Evolutionary conservation across 2,329 filamentous ascomycete genomes (phyloP), one percentile per base, ranked within the genome.

Genomic region (Dothistroma septosporum): DNA sequence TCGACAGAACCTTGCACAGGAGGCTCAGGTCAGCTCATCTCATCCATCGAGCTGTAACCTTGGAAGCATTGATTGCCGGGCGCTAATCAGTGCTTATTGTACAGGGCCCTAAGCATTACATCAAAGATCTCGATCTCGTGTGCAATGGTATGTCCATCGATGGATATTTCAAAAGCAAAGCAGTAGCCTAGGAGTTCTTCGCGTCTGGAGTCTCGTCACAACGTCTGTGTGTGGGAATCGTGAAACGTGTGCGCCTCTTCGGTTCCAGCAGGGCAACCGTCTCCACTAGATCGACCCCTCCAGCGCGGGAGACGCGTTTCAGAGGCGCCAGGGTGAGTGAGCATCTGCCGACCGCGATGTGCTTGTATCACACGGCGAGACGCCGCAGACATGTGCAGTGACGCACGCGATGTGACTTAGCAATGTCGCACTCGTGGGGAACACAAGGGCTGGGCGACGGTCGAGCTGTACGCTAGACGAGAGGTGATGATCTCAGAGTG

Each of bases 371-470:
- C 55, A 49, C 31, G 47, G 55, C 44, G 52, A 59, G 19, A 59
- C 57, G 49, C 37, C 33, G 49, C 41, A 44, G 46, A 53, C 50
- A 57, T 57, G 48, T 53, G 59, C 54, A 28, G 22, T 46, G 54
- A 57, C 48, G 54, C 47, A 57, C 55, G 48, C 49, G 49, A 41
- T 22, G 37, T 28, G 8, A 21, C 32, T 53, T 21, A 57, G 55
- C 49, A 19, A 41, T 10, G 58, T 60, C 11, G 46, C 37, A 55
- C 53, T 21, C 4, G 19, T 50, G 28, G 19, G 50, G 49, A 55
- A 37, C 32, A 61, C 60, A 61, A 58, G 44, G 50, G 55, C 53
- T 47, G 35, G 37, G 32, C 33, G 53, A 55, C 11, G 53, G 19
- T 55, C 28, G 52, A 33, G 31, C 31, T 37, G 19, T 54, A 24